Evolutionary conservation across 805 yeast genomes (phyloP), one percentile per base, ranked within the genome.

Genomic region (Sugiyamaella marilandica): DNA sequence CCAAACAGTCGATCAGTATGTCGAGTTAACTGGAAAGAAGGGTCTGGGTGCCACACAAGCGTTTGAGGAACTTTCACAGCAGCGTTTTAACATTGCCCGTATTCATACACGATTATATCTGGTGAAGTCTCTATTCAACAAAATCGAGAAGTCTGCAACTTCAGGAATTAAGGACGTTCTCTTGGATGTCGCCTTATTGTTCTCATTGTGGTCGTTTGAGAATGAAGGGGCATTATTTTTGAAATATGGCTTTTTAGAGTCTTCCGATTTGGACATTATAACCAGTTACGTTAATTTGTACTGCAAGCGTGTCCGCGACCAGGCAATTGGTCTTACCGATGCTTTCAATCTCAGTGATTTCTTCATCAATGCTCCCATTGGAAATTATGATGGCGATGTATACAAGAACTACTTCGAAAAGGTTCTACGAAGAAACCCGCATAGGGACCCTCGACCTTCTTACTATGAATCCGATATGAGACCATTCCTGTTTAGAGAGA

Each of bases 261-360:
- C 85, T 9, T 72, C 72, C 5, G 74, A 75, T 46, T 70, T 81
- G 41, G 75, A 75, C 46, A 59, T 63, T 5, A 60, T 76, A 43
- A 75, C 77, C 45, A 66, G 64, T 9, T 70, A 74, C 51, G 74
- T 79, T 51, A 75, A 76, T 41, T 65, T 65, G 47, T 65, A 82
- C 56, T 70, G 85, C 57, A 68, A 73, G 24, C 71, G 70, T 24
- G 65, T 85, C 39, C 76, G 96, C 68, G 79, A 81, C 31, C 81
- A 85, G 62, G 86, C 85, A 51, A 81, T 88, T 66, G 85, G 86
- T 0, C 74, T 87, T 62, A 85, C 95, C 4, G 97, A 90, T 69
- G 78, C 95, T 1, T 90, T 90, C 75, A 81, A 85, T 69, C 77
- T 85, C 57, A 81, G 88, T 39, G 96, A 90, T 70, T 84, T 78